phyloP scores from a whole-genome alignment of 1,139 yeast genomes.

The Saccharomycopsis phalli region DNA sequence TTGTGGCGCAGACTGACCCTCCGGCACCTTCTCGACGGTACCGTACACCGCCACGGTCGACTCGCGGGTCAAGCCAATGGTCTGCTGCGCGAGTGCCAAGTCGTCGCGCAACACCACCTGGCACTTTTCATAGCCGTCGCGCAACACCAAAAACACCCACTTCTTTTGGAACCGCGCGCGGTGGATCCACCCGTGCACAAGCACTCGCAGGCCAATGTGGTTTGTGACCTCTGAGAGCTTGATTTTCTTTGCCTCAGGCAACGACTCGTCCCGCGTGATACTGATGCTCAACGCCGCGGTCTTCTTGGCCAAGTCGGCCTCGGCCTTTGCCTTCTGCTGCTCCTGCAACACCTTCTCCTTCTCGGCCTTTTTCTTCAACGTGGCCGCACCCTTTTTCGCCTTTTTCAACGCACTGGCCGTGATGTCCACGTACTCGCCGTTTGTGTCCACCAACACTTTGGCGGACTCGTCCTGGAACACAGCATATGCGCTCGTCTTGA shows the following conservation, averaged over 20 bases:
- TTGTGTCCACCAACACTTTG: slow-evolving; percentile 56
- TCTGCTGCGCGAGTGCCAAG: slow-evolving; percentile 81
- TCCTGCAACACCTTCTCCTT: slow-evolving; percentile 64
- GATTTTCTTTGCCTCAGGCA: slow-evolving; percentile 60
- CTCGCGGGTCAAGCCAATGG: slow-evolving; percentile 80
- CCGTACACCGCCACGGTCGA: slow-evolving; percentile 78
- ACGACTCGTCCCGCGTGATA: slow-evolving; percentile 60
- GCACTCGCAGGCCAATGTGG: slow-evolving; percentile 52
- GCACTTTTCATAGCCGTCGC: slow-evolving; percentile 91
- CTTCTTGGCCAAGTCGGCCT: slow-evolving; percentile 60
- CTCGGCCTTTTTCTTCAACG: slow-evolving; percentile 79
- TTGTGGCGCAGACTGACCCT: slow-evolving; percentile 96
- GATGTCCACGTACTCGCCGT: slow-evolving; percentile 61
- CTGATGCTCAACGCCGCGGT: slow-evolving; percentile 73
- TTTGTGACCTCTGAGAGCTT: slow-evolving; percentile 52
- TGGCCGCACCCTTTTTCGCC: slow-evolving; percentile 94
- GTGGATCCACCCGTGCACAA: slow-evolving; percentile 92
- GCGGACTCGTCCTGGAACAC: slow-evolving; percentile 42
- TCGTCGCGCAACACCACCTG: slow-evolving; percentile 89
- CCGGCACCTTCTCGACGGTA: slow-evolving; percentile 73
- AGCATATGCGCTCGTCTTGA: slow-evolving; percentile 79
- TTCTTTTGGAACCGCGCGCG: slow-evolving; percentile 91
- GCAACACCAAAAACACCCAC: slow-evolving; percentile 76
- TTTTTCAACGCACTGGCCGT: slow-evolving; percentile 91
- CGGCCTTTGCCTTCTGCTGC: slow-evolving; percentile 50